These are phyloP conservation scores for Meyerozyma smithsonii DNA, from an alignment of 1,139 yeast genomes.

Conservation along the genomic window DNA sequence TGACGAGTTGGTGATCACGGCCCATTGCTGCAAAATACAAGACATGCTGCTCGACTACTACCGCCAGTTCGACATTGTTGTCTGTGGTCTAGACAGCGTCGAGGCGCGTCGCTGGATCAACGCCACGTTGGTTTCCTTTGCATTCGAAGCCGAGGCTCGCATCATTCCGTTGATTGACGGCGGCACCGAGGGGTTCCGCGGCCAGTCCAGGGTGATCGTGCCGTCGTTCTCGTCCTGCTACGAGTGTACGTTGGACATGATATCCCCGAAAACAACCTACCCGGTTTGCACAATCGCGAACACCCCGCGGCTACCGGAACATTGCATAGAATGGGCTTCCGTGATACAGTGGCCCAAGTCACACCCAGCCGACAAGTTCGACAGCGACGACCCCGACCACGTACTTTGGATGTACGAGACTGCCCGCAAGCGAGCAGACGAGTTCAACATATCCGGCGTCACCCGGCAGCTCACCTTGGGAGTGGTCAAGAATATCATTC, in stretches of 20 bases:
- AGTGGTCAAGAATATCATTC: conserved; percentile 86
- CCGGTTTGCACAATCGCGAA: conserved; percentile 95
- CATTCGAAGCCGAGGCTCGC: conserved; percentile 42
- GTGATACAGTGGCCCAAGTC: conserved; percentile 67
- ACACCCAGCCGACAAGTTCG: conserved; percentile 46
- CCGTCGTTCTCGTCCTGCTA: conserved; percentile 88
- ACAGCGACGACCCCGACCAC: conserved; percentile 67
- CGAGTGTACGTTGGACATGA: conserved; percentile 82
- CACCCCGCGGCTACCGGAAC: conserved; percentile 91
- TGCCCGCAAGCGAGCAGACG: conserved; percentile 56
- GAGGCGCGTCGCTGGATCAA: conserved; percentile 94
- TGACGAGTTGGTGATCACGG: conserved; percentile 42
- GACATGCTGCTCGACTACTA: conserved; percentile 65
- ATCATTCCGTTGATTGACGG: conserved; percentile 88
- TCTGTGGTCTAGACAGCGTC: conserved; percentile 87
- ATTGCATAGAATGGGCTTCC: conserved; percentile 90
- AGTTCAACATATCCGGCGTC: conserved; percentile 68
- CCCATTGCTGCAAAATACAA: conserved; percentile 67
- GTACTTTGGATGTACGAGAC: conserved; percentile 59
- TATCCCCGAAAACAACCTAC: conserved; percentile 65
- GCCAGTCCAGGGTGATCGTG: conserved; percentile 82
- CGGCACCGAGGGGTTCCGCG: conserved; percentile 93
- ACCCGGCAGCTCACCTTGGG: conserved; percentile 73
- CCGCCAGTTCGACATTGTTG: conserved; percentile 62
- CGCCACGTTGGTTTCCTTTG: conserved; percentile 60